A percentile compares a stretch with the other conserved stretches of the same genome.
Evolutionary conservation across 2,329 filamentous ascomycete genomes (phyloP).

Genomic region (Epichloe aotearoae): DNA sequence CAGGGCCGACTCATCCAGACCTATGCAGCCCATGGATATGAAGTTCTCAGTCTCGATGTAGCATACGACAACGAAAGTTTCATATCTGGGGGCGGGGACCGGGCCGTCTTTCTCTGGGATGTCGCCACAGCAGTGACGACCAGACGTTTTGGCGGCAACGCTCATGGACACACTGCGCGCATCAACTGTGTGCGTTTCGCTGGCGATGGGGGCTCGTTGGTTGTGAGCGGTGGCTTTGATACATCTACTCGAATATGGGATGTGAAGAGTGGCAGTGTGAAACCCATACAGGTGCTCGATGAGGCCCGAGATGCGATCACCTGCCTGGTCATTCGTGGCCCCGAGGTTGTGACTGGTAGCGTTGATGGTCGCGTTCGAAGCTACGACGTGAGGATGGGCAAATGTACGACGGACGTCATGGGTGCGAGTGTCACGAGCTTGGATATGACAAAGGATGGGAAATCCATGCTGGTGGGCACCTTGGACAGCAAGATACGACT

Average conservation of each 20-base stretch:
- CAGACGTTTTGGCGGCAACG: constrained; percentile 53
- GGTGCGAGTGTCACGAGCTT: constrained; percentile 64
- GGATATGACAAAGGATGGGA: constrained; percentile 55
- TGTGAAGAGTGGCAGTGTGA: constrained; percentile 35
- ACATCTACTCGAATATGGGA: constrained; percentile 70
- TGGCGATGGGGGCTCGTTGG: constrained; percentile 58
- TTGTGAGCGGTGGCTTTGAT: constrained; percentile 64
- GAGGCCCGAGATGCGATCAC: constrained; percentile 62
- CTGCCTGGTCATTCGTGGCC: constrained; percentile 31
- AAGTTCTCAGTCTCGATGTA: constrained; percentile 71
- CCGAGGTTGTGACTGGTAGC: constrained; percentile 58
- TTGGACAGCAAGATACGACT: constrained; percentile 67
- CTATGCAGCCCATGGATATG: constrained; percentile 84
- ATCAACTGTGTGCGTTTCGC: constrained; percentile 72
- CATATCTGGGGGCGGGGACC: constrained; percentile 78
- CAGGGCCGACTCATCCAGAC: constrained; percentile 63
- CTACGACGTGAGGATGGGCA: constrained; percentile 74
- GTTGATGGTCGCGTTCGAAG: constrained; percentile 71
- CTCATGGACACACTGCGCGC: constrained; percentile 52
- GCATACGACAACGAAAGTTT: constrained; percentile 70
- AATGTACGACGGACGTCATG: constrained; percentile 56
- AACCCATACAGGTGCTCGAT: constrained; percentile 57
- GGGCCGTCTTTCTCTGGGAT: constrained; percentile 88
- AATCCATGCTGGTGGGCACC: constrained; percentile 58
- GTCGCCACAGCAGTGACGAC: constrained; percentile 68